Evolutionary conservation across 148 eudicot genomes (phyloP), one percentile per base, ranked within the genome.

Genomic region (Silene conica): DNA sequence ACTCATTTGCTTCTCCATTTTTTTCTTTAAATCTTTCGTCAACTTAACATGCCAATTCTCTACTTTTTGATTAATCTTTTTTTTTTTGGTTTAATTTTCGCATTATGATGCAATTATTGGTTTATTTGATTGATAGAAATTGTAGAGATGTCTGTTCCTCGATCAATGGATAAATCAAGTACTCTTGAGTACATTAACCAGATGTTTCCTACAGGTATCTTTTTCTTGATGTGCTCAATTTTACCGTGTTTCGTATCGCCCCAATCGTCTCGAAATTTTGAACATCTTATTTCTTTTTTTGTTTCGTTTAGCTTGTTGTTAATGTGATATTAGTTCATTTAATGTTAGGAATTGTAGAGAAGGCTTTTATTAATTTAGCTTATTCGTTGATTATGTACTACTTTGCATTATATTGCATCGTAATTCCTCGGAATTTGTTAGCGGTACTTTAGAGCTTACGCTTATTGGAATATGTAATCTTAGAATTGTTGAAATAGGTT

Each of bases 161-260:
- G 78, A 74, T 72, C 86, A 61, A 85, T 87, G 88, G 96, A 95
- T 52, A 95, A 92, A 77, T 89, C 92, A 19, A 88, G 89, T 83
- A 89, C 97, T 67, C 67, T 95, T 78, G 97, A 95, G 74, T 95
- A 95, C 86, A 92, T 94, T 79, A 94, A 94, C 68, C 95, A 91
- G 85, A 94, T 91, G 96, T 94, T 94, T 50, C 98, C 98, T 45
- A 88, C 98, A 81, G 98, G 98, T 90, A 23, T 19, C 18, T n/a
- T 34, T 75, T 16, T 59, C 22, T 71, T 59, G 21, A 41, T 67
- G 13, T 63, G 15, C 55, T n/a, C 16, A 50, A 12, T 50, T 50
- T 50, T 9, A 50, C 14, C 28, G 4, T n/a, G 41, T 59, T 19
- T 1, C 8, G 28, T 20, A 25, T 19, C 10, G 6, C 19, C 7